Conservation (phyloP, 2,329 filamentous ascomycete genomes). For the Stromatinia cepivora region DNA sequence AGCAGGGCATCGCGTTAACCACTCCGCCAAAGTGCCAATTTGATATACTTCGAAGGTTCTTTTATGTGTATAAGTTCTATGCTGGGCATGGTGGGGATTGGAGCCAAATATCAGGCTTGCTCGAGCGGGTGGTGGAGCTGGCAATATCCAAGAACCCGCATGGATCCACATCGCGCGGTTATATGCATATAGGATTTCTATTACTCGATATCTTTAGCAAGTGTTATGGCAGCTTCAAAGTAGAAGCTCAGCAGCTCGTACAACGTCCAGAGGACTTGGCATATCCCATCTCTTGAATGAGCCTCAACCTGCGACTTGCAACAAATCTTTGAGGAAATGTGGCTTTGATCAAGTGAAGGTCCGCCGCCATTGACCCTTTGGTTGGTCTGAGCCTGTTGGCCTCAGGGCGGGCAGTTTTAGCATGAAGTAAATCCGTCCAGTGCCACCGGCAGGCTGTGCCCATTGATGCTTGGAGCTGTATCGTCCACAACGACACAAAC, state of each 20-base stretch:
- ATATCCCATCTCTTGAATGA: neutral
- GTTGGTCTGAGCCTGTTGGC: too few species aligned
- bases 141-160: conserved; percentile 7
- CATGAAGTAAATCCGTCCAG: neutral
- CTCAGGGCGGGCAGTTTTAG: too few species aligned
- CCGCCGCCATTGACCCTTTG: neutral
- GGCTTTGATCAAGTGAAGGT: conserved; percentile 12
- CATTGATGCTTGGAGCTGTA: neutral
- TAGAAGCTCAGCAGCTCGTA: neutral
- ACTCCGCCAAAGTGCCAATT: conserved; percentile 18
- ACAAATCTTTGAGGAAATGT: conserved; percentile 9
- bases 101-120: neutral
- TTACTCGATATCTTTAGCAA: neutral
- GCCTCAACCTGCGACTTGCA: conserved; percentile 12
- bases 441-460: neutral
- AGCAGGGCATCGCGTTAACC: conserved; percentile 24
- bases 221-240: neutral
- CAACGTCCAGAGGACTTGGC: neutral
- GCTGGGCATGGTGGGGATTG: neutral
- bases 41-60: rapidly evolving
- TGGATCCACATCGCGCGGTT: conserved; percentile 14
- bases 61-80: neutral
- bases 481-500: neutral
- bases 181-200: conserved; percentile 1
- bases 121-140: conserved; percentile 1